phyloP scores from a whole-genome alignment of 257 asterid genomes.

The Capsicum chinense region DNA sequence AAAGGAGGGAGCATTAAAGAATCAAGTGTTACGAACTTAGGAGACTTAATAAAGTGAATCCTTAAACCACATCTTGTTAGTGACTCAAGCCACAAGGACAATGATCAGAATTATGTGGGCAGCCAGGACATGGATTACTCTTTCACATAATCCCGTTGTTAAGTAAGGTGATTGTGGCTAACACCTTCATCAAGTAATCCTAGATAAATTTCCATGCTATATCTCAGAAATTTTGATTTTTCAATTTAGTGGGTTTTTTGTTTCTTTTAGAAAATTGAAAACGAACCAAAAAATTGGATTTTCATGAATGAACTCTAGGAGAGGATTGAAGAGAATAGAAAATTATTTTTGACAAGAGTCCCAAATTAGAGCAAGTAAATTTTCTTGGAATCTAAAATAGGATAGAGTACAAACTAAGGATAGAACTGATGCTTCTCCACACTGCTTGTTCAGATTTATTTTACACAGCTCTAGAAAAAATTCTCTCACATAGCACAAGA shows the following conservation, averaged over 20 bases:
- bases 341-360: too few species aligned
- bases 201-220: not conserved
- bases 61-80: slow-evolving; percentile 7
- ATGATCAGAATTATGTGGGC: not conserved
- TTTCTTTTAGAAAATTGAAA: not conserved
- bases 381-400: too few species aligned
- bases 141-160: too few species aligned
- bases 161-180: not conserved
- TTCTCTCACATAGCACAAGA: too few species aligned
- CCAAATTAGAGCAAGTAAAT: too few species aligned
- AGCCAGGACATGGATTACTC: not conserved
- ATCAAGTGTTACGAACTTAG: not conserved
- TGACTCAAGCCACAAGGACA: not conserved
- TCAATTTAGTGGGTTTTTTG: not conserved
- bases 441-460: too few species aligned
- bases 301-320: not conserved
- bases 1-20: slow-evolving; percentile 1
- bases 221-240: not conserved
- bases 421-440: too few species aligned
- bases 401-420: too few species aligned
- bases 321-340: too few species aligned
- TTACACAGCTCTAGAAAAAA: too few species aligned
- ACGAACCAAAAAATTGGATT: not conserved
- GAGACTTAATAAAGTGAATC: slow-evolving; percentile 8
- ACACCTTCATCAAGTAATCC: slow-evolving; percentile 19